Percentiles rank a stretch among this genome's conserved stretches.
phyloP scores from a whole-genome alignment of 1,139 yeast species.

The Pichia sp. region DNA sequence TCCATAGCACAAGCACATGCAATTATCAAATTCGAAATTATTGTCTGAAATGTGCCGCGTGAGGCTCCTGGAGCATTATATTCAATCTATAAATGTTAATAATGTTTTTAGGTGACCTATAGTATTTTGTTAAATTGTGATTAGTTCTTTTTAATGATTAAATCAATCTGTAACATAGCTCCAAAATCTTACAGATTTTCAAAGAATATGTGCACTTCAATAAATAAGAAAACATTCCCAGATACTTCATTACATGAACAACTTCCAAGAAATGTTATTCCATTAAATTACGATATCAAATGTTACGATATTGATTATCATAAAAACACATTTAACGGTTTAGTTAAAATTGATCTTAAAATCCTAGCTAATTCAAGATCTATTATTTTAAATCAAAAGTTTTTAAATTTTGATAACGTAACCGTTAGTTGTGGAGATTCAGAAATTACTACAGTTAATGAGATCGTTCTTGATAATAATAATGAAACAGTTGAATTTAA shows the following conservation, averaged over 20 bases:
- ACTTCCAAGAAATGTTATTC: conserved; percentile 38
- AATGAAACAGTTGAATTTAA: conserved; percentile 57
- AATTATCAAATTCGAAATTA: neutral
- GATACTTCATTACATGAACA: conserved; percentile 35
- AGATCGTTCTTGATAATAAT: conserved; percentile 28
- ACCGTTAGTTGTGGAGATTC: conserved; percentile 17
- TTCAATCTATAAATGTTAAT: neutral
- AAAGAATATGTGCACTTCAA: conserved; percentile 9
- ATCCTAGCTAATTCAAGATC: conserved; percentile 33
- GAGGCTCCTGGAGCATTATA: too few relatives aligned
- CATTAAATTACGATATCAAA: conserved; percentile 40
- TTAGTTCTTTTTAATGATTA: conserved; percentile 1
- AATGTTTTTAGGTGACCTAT: neutral
- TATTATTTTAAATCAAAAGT: conserved; percentile 37
- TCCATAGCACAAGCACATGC: neutral
- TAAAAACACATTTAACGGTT: conserved; percentile 35
- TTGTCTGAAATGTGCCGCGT: too few relatives aligned
- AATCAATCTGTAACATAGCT: neutral
- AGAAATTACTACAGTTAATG: conserved; percentile 12
- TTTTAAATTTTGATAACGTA: conserved; percentile 26
- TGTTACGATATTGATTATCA: conserved; percentile 34
- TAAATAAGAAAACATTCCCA: conserved; percentile 13
- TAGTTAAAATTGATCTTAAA: conserved; percentile 35
- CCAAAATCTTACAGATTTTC: neutral
- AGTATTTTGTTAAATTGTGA: neutral